Evolutionary conservation across 495 filamentous ascomycete genomes (phyloP).

Genomic region (Aspergillus hancockii): DNA sequence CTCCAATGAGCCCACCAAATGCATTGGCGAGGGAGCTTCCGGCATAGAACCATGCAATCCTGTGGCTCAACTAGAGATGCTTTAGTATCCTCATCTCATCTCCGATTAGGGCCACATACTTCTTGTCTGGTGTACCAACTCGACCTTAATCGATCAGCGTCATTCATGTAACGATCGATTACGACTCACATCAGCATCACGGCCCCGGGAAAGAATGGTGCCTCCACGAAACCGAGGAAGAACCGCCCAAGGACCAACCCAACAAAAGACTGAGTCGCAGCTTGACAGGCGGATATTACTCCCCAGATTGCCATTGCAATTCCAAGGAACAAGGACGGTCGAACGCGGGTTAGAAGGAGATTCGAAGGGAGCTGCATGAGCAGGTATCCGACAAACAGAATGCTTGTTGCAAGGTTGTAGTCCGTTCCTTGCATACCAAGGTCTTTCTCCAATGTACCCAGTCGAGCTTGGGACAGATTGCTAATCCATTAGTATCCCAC

Average conservation of each 20-base stretch:
- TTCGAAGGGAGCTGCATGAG: conserved; percentile 62
- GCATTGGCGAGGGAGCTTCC: conserved; percentile 63
- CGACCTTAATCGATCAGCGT: conserved; percentile 24
- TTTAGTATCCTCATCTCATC: background rate
- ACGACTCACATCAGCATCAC: conserved; percentile 36
- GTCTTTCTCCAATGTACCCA: conserved; percentile 49
- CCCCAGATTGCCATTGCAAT: conserved; percentile 48
- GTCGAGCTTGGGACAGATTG: conserved; percentile 37
- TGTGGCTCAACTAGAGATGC: conserved; percentile 27
- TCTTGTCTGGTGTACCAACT: conserved; percentile 56
- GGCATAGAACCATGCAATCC: conserved; percentile 63
- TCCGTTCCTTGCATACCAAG: conserved; percentile 48
- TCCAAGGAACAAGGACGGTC: conserved; percentile 34
- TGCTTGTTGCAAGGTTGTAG: conserved; percentile 62
- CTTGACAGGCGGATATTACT: conserved; percentile 63
- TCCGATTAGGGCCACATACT: conserved; percentile 22
- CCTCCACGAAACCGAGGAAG: conserved; percentile 66
- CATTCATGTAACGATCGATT: background rate
- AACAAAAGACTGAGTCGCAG: conserved; percentile 54
- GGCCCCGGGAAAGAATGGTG: conserved; percentile 50
- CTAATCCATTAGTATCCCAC: conserved; percentile 11
- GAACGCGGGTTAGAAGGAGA: conserved; percentile 52
- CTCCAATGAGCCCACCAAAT: conserved; percentile 64
- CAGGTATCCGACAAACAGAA: conserved; percentile 69
- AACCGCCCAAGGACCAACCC: conserved; percentile 66